Percentiles rank a stretch among this genome's conserved stretches.
Evolutionary conservation across 371 early-diverging fungal genomes (phyloP).

Genomic region (Lichtheimia hyalospora): DNA sequence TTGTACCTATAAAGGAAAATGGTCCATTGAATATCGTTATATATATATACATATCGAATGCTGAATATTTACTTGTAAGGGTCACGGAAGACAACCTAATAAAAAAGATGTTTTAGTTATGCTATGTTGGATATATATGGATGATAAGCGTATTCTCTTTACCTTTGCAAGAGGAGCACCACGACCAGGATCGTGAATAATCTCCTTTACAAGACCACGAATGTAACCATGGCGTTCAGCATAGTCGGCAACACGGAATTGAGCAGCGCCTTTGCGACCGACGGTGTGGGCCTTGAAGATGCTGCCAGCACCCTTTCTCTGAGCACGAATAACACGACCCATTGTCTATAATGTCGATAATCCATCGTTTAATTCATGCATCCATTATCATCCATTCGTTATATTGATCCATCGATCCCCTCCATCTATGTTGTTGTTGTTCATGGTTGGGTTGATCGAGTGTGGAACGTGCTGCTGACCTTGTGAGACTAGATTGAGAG

Average conservation of each 20-base stretch:
- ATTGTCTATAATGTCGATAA: slow-evolving; percentile 37
- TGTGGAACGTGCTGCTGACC: too few species aligned
- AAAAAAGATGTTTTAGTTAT: not conserved
- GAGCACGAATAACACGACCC: slow-evolving; percentile 85
- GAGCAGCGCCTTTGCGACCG: slow-evolving; percentile 96
- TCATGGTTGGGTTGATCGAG: too few species aligned
- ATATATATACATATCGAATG: not conserved
- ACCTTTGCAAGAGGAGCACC: slow-evolving; percentile 99
- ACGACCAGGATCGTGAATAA: slow-evolving; percentile 99
- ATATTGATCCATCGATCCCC: slow-evolving; percentile 4
- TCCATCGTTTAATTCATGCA: slow-evolving; percentile 22
- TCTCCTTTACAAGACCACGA: slow-evolving; percentile 97
- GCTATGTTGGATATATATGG: too few species aligned
- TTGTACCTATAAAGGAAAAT: slow-evolving; percentile 72
- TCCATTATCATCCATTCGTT: slow-evolving; percentile 14
- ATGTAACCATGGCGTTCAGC: slow-evolving; percentile 98
- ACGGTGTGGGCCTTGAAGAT: slow-evolving; percentile 97
- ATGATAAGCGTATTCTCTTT: not conserved
- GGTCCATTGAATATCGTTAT: not conserved
- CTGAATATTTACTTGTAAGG: slow-evolving; percentile 32
- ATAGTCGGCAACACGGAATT: slow-evolving; percentile 91
- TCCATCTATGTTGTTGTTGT: not conserved
- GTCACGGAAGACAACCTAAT: slow-evolving; percentile 52
- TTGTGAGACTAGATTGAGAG: too few species aligned
- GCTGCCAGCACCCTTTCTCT: slow-evolving; percentile 98